A percentile compares a stretch with the other conserved stretches of the same genome.
Conservation (phyloP, 306 rosid genomes). For the Carpinus viminea region DNA sequence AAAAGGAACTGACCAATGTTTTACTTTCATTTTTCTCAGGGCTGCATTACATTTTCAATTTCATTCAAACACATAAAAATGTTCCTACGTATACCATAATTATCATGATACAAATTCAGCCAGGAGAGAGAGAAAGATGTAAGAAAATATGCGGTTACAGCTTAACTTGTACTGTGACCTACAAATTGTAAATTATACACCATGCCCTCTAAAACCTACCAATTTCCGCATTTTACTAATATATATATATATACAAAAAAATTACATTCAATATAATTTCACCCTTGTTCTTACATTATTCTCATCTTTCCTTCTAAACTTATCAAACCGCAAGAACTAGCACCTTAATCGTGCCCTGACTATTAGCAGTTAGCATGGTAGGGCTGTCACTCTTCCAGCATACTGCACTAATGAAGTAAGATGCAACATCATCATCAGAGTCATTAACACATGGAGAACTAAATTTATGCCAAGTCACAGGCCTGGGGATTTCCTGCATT, state of each 20-base stretch:
- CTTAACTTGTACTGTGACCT: not conserved
- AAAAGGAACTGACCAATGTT: no score
- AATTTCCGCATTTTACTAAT: constrained; percentile 33
- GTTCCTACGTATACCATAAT: no score
- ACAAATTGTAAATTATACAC: not conserved
- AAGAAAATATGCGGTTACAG: not conserved
- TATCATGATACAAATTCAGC: no score
- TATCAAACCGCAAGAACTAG: constrained; percentile 81
- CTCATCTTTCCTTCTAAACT: constrained; percentile 5
- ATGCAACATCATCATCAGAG: constrained; percentile 74
- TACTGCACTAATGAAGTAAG: constrained; percentile 93
- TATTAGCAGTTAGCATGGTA: constrained; percentile 90
- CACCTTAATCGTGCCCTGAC: constrained; percentile 96
- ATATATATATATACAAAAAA: constrained; percentile 31
- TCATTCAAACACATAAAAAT: no score
- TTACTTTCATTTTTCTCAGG: no score
- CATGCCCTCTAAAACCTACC: constrained; percentile 36
- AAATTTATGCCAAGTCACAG: constrained; percentile 85
- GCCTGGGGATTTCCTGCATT: constrained; percentile 84
- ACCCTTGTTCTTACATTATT: not conserved
- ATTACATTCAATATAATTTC: constrained; percentile 20
- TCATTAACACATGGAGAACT: constrained; percentile 74
- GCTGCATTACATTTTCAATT: no score
- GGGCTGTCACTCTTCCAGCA: constrained; percentile 98
- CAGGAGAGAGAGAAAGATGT: no score